A percentile compares a stretch with the other conserved stretches of the same genome.
These are phyloP conservation scores for Colletotrichum magnum DNA, from an alignment of 2,329 filamentous ascomycete genomes.

Conservation along the genomic window DNA sequence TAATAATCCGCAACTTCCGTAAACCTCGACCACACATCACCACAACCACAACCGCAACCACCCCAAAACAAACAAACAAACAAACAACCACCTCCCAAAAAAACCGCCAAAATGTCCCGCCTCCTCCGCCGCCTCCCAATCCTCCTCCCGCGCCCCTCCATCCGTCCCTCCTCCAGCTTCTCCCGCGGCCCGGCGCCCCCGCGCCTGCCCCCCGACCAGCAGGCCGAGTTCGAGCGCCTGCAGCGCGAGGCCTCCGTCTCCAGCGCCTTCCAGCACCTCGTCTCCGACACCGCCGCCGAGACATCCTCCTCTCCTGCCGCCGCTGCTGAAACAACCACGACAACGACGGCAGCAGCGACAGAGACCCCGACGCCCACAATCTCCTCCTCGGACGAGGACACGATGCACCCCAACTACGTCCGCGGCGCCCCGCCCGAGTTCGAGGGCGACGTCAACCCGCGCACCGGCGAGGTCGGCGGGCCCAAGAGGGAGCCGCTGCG, in stretches of 20 bases:
- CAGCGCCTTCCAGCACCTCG: conserved; percentile 54
- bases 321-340: conserved; percentile 44
- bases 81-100: neutral
- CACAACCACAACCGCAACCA: too few relatives aligned
- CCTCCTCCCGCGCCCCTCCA: conserved; percentile 29
- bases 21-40: too few relatives aligned
- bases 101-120: conserved; percentile 42
- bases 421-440: conserved; percentile 91
- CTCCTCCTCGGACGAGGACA: conserved; percentile 57
- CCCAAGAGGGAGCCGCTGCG: conserved; percentile 97
- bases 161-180: conserved; percentile 56
- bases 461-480: conserved; percentile 94
- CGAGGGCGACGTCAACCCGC: conserved; percentile 90
- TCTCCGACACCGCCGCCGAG: conserved; percentile 15
- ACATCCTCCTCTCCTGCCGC: too few relatives aligned
- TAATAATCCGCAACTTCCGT: too few relatives aligned
- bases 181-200: conserved; percentile 79
- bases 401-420: conserved; percentile 76
- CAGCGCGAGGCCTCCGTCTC: conserved; percentile 73
- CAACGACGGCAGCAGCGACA: conserved; percentile 41
- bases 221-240: conserved; percentile 90
- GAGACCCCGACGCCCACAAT: conserved; percentile 43
- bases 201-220: conserved; percentile 87
- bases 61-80: too few relatives aligned
- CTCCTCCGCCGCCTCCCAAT: conserved; percentile 42